A percentile compares a stretch with the other conserved stretches of the same genome.
Evolutionary conservation across 306 rosid genomes (phyloP).

Genomic region (Calophaca sinica): DNA sequence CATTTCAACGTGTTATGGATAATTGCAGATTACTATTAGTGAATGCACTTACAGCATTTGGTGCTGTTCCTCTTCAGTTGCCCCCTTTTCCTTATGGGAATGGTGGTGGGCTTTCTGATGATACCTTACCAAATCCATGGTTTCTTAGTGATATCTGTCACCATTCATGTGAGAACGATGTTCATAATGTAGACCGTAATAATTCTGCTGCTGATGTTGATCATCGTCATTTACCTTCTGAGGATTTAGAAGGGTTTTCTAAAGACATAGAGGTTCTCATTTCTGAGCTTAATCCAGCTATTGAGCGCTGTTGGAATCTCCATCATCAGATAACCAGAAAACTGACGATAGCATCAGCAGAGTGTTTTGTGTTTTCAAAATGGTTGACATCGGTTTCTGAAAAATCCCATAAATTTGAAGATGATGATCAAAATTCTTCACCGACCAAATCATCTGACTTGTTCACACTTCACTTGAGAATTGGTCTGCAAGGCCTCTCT

Average conservation of each 20-base stretch:
- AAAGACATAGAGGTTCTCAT: conserved; percentile 72
- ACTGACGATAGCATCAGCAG: conserved; percentile 64
- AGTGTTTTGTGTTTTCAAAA: conserved; percentile 72
- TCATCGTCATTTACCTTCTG: conserved; percentile 49
- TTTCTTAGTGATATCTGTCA: conserved; percentile 66
- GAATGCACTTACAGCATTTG: conserved; percentile 59
- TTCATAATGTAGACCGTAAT: conserved; percentile 50
- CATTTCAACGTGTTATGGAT: conserved; percentile 80
- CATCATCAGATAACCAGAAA: conserved; percentile 81
- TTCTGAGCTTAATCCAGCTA: conserved; percentile 64
- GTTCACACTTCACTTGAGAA: conserved; percentile 61
- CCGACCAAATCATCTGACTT: conserved; percentile 54
- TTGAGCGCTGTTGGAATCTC: conserved; percentile 84
- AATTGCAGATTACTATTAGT: conserved; percentile 70
- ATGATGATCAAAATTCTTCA: conserved; percentile 64
- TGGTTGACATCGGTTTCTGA: conserved; percentile 64
- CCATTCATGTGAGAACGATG: conserved; percentile 49
- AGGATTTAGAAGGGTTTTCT: conserved; percentile 72
- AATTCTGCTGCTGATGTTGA: conserved; percentile 43
- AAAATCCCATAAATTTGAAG: conserved; percentile 54
- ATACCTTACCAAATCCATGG: conserved; percentile 56
- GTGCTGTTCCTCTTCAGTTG: conserved; percentile 64
- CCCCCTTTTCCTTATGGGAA: conserved; percentile 44
- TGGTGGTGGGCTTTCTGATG: conserved; percentile 51
- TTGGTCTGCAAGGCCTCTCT: conserved; percentile 72